A percentile compares a stretch with the other conserved stretches of the same genome.
These are phyloP conservation scores for Magnusiomyces ingens DNA, from an alignment of 1,139 yeast species.

Conservation along the genomic window DNA sequence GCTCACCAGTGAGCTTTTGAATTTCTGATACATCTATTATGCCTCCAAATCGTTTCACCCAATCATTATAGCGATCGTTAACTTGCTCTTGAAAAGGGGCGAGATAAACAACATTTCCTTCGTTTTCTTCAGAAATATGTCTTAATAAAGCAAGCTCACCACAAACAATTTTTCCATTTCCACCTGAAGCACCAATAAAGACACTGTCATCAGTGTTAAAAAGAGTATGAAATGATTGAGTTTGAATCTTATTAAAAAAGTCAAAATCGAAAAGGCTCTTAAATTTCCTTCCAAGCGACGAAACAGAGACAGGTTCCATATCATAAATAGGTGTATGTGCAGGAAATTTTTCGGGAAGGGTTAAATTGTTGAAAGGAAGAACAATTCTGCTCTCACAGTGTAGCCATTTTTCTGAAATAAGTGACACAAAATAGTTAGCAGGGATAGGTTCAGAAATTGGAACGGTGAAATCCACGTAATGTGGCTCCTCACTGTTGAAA, in stretches of 20 bases:
- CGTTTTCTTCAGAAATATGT: slow-evolving; percentile 37
- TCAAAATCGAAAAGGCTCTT: slow-evolving; percentile 36
- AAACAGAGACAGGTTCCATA: slow-evolving; percentile 43
- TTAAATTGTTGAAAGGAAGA: slow-evolving; percentile 47
- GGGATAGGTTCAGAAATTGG: slow-evolving; percentile 55
- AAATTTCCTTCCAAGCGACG: slow-evolving; percentile 44
- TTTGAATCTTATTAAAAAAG: slow-evolving; percentile 63
- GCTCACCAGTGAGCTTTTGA: slow-evolving; percentile 57
- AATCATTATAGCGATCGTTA: slow-evolving; percentile 40
- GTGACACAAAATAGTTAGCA: slow-evolving; percentile 67
- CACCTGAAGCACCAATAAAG: slow-evolving; percentile 66
- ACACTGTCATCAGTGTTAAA: slow-evolving; percentile 53
- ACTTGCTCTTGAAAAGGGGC: slow-evolving; percentile 53
- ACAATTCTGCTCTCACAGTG: slow-evolving; percentile 65
- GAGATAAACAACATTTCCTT: slow-evolving; percentile 48
- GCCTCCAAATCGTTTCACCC: slow-evolving; percentile 46
- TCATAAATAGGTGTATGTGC: slow-evolving; percentile 52
- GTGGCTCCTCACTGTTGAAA: slow-evolving; percentile 42
- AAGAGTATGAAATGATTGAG: slow-evolving; percentile 58
- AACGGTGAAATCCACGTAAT: slow-evolving; percentile 59
- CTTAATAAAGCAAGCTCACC: slow-evolving; percentile 68
- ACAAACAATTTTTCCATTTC: slow-evolving; percentile 65
- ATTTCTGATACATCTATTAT: slow-evolving; percentile 36
- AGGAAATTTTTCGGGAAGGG: slow-evolving; percentile 63
- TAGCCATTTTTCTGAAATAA: slow-evolving; percentile 80